These are phyloP conservation scores for Chlorella sp. DNA, from an alignment of 139 green algal species.

Conservation along the genomic window DNA sequence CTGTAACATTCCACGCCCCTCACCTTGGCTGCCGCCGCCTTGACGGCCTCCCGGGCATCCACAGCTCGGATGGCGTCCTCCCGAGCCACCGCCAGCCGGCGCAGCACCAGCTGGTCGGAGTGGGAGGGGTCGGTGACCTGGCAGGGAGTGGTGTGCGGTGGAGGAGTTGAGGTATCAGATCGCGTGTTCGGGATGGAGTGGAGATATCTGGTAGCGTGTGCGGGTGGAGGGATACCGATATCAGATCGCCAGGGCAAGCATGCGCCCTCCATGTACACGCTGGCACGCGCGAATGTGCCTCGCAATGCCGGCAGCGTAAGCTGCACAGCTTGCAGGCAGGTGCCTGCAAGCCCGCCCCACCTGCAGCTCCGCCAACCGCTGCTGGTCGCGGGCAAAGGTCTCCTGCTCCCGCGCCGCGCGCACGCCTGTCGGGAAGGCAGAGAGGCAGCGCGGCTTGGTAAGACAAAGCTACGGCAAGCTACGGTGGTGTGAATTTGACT, in stretches of 20 bases:
- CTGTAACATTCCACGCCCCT: background rate
- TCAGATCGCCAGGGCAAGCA: too few species aligned
- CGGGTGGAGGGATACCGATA: too few species aligned
- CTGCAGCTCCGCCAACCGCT: conserved; percentile 19
- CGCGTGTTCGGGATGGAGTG: background rate
- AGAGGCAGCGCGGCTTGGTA: background rate
- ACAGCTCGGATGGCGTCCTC: conserved; percentile 35
- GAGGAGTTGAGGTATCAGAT: background rate
- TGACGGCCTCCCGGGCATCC: conserved; percentile 29
- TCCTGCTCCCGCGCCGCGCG: conserved; percentile 37
- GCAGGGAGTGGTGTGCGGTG: background rate
- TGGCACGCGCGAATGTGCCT: background rate
- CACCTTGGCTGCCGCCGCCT: conserved; percentile 30
- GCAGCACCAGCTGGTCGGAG: conserved; percentile 39
- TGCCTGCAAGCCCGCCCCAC: background rate
- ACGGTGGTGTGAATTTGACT: too few species aligned
- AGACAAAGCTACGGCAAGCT: too few species aligned
- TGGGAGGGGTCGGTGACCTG: conserved; percentile 23
- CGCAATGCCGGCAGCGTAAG: background rate
- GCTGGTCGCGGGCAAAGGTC: conserved; percentile 38
- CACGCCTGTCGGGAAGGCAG: conserved; percentile 7
- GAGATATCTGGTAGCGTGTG: too few species aligned
- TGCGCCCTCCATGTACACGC: too few species aligned
- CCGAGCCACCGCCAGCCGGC: conserved; percentile 28
- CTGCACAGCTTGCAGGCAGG: too few species aligned